These are phyloP conservation scores for Macrocybe gigantea DNA, from an alignment of 768 basidiomycete species.

Conservation along the genomic window DNA sequence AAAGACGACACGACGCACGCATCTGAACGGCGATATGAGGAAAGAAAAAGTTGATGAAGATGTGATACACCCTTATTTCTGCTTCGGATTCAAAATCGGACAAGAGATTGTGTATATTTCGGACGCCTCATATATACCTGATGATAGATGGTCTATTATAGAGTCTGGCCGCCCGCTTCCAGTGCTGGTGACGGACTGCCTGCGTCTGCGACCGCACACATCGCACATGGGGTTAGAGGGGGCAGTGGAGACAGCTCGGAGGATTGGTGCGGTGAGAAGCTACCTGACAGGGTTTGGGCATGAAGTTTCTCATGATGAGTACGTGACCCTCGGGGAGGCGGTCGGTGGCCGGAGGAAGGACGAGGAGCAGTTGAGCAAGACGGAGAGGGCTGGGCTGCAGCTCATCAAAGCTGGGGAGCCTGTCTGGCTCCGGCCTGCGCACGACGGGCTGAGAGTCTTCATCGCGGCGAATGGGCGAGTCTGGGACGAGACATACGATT, in stretches of 20 bases:
- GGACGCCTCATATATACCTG: slow-evolving; percentile 79
- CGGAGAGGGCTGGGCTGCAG: slow-evolving; percentile 35
- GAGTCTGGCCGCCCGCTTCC: slow-evolving; percentile 29
- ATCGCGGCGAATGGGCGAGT: slow-evolving; percentile 35
- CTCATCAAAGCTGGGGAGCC: slow-evolving; percentile 40
- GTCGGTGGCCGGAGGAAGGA: slow-evolving; percentile 32
- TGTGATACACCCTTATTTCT: slow-evolving; percentile 51
- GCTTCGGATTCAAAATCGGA: slow-evolving; percentile 66
- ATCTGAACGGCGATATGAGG: slow-evolving; percentile 5
- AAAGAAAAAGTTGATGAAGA: slow-evolving; percentile 16
- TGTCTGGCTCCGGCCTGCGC: slow-evolving; percentile 66
- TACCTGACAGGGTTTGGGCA: slow-evolving; percentile 77
- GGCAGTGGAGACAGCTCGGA: slow-evolving; percentile 48
- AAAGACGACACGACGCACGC: slow-evolving; percentile 18
- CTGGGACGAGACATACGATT: slow-evolving; percentile 46
- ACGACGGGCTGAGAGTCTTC: slow-evolving; percentile 64
- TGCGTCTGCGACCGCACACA: slow-evolving; percentile 58
- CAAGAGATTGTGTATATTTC: slow-evolving; percentile 70
- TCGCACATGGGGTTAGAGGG: slow-evolving; percentile 77
- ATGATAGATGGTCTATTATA: slow-evolving; percentile 57
- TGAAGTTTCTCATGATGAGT: slow-evolving; percentile 75
- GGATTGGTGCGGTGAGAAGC: slow-evolving; percentile 53
- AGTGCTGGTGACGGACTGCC: slow-evolving; percentile 72
- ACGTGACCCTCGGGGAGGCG: slow-evolving; percentile 54
- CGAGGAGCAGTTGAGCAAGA: slow-evolving; percentile 18